These are phyloP conservation scores for Spathaspora passalidarum DNA, from an alignment of 805 yeast species.

Conservation along the genomic window DNA sequence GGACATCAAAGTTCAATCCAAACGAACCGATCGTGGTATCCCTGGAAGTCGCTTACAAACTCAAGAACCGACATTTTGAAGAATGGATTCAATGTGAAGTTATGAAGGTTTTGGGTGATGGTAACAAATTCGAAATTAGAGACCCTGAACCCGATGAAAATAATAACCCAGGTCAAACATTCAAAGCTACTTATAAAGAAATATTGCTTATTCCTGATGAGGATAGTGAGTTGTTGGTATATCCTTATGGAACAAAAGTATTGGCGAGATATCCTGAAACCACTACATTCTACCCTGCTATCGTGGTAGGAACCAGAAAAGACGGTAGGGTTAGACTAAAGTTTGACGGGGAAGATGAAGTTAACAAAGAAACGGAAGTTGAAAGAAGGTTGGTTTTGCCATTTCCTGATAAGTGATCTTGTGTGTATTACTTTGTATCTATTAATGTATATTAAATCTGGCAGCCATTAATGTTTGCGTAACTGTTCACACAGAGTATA, in stretches of 20 bases:
- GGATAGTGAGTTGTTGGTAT: conserved; percentile 42
- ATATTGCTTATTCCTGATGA: conserved; percentile 64
- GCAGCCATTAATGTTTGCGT: no score
- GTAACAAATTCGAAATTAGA: conserved; percentile 77
- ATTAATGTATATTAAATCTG: no score
- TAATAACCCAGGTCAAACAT: conserved; percentile 82
- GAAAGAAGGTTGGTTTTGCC: conserved; percentile 81
- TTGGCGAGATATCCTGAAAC: conserved; percentile 96
- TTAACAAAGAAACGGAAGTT: conserved; percentile 91
- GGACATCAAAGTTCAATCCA: conserved; percentile 57
- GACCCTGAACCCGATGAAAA: conserved; percentile 98
- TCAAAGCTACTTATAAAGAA: conserved; percentile 80
- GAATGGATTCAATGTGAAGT: conserved; percentile 98
- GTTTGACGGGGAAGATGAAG: conserved; percentile 98
- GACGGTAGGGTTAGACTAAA: conserved; percentile 75
- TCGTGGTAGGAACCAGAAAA: conserved; percentile 72
- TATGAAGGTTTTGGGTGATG: conserved; percentile 70
- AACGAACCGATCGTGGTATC: conserved; percentile 59
- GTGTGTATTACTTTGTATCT: no score
- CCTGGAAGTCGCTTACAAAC: conserved; percentile 84
- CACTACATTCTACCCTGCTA: conserved; percentile 94
- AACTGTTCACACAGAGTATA: no score
- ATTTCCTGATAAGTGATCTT: conserved; percentile 46
- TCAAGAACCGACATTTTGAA: conserved; percentile 66
- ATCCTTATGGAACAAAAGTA: conserved; percentile 77